Percentiles rank a stretch among this genome's conserved stretches.
phyloP scores from a whole-genome alignment of 345 rosid species.

The Odontarrhena argentea region DNA sequence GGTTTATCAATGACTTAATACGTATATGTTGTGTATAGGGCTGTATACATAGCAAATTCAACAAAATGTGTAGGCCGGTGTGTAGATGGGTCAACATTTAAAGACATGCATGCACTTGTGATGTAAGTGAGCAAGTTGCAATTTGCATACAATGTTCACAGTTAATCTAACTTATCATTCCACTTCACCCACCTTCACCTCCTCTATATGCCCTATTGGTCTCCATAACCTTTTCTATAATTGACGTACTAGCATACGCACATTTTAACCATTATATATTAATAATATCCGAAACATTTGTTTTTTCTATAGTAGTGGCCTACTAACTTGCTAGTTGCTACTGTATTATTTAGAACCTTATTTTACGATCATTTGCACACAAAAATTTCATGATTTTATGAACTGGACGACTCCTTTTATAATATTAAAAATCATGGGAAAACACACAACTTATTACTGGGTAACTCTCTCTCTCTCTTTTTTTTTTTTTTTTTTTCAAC shows the following conservation, averaged over 20 bases:
- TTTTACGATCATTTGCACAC: not conserved
- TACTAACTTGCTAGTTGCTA: constrained; percentile 8
- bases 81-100: constrained; percentile 39
- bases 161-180: constrained; percentile 42
- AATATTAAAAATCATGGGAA: not conserved
- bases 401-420: not conserved
- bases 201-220: constrained; percentile 24
- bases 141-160: constrained; percentile 23
- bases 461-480: too few species aligned
- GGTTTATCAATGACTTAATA: not conserved
- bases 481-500: too few species aligned
- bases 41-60: constrained; percentile 1
- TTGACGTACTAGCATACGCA: constrained; percentile 1
- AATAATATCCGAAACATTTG: not conserved
- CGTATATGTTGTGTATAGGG: constrained; percentile 1
- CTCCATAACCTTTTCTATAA: constrained; percentile 13
- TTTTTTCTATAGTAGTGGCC: not conserved
- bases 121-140: constrained; percentile 35
- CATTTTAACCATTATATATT: not conserved
- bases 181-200: constrained; percentile 31
- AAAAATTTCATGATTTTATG: constrained; percentile 8
- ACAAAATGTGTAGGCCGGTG: constrained; percentile 35
- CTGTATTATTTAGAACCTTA: constrained; percentile 5
- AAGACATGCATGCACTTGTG: constrained; percentile 41
- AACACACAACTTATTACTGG: not conserved